Evolutionary conservation across 139 green algal species (phyloP).

Genomic region (Chlorella sorokiniana): DNA sequence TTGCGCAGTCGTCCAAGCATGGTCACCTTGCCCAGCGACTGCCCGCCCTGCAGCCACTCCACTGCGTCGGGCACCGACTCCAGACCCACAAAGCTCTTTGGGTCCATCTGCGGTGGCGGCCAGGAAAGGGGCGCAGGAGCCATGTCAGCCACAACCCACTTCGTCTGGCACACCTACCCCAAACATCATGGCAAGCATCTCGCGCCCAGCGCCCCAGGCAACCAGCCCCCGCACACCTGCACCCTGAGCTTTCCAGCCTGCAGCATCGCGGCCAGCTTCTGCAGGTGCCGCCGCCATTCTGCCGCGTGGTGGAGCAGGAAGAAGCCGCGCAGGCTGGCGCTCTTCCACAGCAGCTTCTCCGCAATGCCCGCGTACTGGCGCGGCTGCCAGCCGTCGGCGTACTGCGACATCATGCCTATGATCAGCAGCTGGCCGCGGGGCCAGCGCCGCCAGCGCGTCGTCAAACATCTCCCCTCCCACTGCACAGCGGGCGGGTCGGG

Average conservation of each 20-base stretch:
- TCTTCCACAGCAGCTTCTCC: conserved; percentile 85
- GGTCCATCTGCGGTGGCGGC: conserved; percentile 44
- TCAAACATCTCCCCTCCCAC: conserved; percentile 84
- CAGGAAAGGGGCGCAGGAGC: not conserved
- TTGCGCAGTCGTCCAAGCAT: no score
- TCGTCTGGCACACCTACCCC: not conserved
- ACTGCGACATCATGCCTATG: conserved; percentile 78
- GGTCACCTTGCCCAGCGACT: conserved; percentile 80
- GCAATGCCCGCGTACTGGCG: conserved; percentile 53
- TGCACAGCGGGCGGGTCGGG: not conserved
- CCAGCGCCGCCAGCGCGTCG: conserved; percentile 65
- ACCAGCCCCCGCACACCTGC: not conserved
- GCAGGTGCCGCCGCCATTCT: conserved; percentile 55
- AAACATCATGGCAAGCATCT: not conserved
- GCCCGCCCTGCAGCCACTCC: conserved; percentile 71
- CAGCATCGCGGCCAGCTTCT: conserved; percentile 39
- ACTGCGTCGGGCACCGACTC: conserved; percentile 71
- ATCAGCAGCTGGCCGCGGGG: conserved; percentile 70
- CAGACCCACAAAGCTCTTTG: conserved; percentile 51
- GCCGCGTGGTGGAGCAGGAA: conserved; percentile 73
- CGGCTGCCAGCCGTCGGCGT: conserved; percentile 44
- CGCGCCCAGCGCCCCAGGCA: no score
- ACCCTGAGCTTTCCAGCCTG: conserved; percentile 54
- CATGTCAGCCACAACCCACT: not conserved
- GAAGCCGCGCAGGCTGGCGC: conserved; percentile 72